A percentile compares a stretch with the other conserved stretches of the same genome.
These are phyloP conservation scores for Pythium rhizo-oryzae DNA, from an alignment of 352 stramenopile genomes.

Conservation along the genomic window DNA sequence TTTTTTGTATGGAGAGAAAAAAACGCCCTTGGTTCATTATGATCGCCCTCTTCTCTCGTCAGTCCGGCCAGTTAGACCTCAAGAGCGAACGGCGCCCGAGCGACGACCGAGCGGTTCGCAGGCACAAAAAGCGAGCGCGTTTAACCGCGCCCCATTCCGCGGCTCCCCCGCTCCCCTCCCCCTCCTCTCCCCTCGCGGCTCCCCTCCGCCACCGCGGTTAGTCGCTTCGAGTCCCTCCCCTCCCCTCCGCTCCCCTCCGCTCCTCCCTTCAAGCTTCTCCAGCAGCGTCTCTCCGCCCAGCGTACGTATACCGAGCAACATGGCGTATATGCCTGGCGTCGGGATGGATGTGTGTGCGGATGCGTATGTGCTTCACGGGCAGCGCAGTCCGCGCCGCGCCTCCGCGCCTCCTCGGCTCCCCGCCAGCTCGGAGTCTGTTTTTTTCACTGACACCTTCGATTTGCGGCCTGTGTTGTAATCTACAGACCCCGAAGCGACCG, in stretches of 20 bases:
- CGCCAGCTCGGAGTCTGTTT: neutral
- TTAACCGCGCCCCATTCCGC: neutral
- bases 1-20: constrained; percentile 26
- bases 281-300: too few relatives aligned
- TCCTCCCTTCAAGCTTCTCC: too few relatives aligned
- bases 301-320: too few relatives aligned
- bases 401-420: neutral
- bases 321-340: too few relatives aligned
- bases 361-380: too few relatives aligned
- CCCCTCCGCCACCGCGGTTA: too few relatives aligned
- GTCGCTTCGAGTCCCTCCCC: too few relatives aligned
- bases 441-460: neutral
- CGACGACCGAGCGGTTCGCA: neutral
- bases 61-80: constrained; percentile 23
- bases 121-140: neutral
- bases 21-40: constrained; percentile 41
- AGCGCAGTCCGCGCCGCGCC: neutral
- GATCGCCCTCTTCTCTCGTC: constrained; percentile 26
- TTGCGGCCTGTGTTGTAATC: too few relatives aligned
- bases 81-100: constrained; percentile 13
- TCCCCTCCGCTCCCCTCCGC: too few relatives aligned
- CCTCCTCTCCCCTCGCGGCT: too few relatives aligned
- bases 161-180: neutral
- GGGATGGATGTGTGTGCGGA: too few relatives aligned
- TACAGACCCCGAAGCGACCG: neutral